Evolutionary conservation across 306 rosid species (phyloP).

Genomic region (Canavalia gladiata): DNA sequence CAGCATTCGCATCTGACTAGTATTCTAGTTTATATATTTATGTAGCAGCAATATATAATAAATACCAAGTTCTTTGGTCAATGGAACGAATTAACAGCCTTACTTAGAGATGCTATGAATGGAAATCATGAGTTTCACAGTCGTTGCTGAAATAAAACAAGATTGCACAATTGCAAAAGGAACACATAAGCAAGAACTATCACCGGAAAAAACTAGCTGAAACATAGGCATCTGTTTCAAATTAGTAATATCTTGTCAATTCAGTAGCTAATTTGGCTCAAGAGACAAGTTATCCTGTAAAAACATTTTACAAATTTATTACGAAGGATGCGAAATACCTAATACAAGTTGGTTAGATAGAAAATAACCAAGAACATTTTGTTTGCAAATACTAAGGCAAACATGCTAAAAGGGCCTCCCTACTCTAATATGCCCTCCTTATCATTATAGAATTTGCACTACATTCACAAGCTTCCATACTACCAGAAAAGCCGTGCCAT

Average conservation of each 20-base stretch:
- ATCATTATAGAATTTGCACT: constrained; percentile 17
- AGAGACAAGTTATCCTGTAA: background rate
- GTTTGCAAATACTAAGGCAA: background rate
- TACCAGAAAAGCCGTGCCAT: constrained; percentile 2
- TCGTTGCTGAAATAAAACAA: background rate
- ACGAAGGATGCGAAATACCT: constrained; percentile 19
- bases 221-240: constrained; percentile 1
- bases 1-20: background rate
- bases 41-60: background rate
- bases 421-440: background rate
- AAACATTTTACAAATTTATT: constrained; percentile 4
- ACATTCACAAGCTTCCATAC: background rate
- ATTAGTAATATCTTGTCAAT: constrained; percentile 1
- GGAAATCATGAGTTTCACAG: background rate
- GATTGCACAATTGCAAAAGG: background rate
- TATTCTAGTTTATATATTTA: background rate
- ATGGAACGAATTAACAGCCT: constrained; percentile 13
- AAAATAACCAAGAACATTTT: background rate
- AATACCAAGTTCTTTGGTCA: background rate
- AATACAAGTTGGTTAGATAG: constrained; percentile 8
- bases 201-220: background rate
- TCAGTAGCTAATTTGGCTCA: constrained; percentile 2
- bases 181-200: background rate
- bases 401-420: constrained; percentile 4
- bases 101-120: background rate